These are phyloP conservation scores for Boeremia exigua DNA, from an alignment of 2,329 filamentous ascomycete genomes.

Conservation along the genomic window DNA sequence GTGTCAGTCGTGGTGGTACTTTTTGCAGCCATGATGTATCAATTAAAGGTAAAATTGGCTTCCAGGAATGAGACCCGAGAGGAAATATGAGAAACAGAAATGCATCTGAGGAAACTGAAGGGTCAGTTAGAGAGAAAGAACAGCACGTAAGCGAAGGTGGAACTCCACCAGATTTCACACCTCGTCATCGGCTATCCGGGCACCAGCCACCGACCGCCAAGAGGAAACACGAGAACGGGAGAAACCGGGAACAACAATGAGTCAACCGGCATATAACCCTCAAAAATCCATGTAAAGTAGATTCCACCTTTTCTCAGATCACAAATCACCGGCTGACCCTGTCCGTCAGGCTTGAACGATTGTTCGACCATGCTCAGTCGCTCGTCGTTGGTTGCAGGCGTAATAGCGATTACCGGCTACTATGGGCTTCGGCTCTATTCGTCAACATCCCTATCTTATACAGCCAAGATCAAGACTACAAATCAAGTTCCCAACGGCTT, in stretches of 20 bases:
- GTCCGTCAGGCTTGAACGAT: not conserved
- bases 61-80: too few species aligned
- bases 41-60: too few species aligned
- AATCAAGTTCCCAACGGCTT: not conserved
- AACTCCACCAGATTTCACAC: too few species aligned
- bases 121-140: too few species aligned
- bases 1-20: too few species aligned
- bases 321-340: not conserved
- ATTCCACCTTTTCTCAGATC: not conserved
- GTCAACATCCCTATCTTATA: not conserved
- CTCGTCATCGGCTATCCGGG: slow-evolving; percentile 43
- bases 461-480: not conserved
- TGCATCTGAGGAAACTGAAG: too few species aligned
- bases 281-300: slow-evolving; percentile 46
- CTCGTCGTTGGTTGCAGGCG: not conserved
- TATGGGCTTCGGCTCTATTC: not conserved
- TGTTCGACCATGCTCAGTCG: too few species aligned
- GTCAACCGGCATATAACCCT: not conserved
- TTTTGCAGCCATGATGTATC: too few species aligned
- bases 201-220: not conserved
- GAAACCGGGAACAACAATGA: not conserved
- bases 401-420: not conserved
- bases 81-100: too few species aligned
- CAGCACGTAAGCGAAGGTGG: too few species aligned
- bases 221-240: not conserved